A percentile compares a stretch with the other conserved stretches of the same genome.
These are phyloP conservation scores for Simplicillium aogashimaense DNA, from an alignment of 2,329 filamentous ascomycete genomes.

Conservation along the genomic window DNA sequence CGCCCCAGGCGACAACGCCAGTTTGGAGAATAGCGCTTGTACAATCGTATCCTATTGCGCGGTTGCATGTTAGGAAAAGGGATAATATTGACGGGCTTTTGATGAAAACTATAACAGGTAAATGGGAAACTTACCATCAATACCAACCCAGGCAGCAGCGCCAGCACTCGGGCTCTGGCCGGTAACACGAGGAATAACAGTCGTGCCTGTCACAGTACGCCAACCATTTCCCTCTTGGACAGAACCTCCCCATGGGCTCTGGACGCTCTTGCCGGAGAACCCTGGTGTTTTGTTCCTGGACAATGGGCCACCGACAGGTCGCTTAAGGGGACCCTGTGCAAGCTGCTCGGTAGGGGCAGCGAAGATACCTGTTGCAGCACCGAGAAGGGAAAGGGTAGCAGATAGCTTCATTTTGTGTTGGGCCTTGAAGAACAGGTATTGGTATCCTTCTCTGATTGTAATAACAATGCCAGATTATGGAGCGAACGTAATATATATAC, in stretches of 20 bases:
- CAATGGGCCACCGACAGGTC: background rate
- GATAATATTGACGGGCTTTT: too few relatives aligned
- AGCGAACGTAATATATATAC: too few relatives aligned
- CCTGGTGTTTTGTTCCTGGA: background rate
- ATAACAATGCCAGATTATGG: too few relatives aligned
- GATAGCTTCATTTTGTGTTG: slow-evolving; percentile 2
- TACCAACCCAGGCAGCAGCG: slow-evolving; percentile 6
- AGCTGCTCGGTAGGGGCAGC: background rate
- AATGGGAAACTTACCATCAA: slow-evolving; percentile 4
- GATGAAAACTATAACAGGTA: too few relatives aligned
- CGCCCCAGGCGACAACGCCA: slow-evolving; percentile 25
- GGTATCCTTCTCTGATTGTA: too few relatives aligned
- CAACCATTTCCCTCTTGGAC: slow-evolving; percentile 4
- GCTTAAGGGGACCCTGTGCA: background rate
- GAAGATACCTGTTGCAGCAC: background rate
- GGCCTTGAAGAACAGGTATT: too few relatives aligned
- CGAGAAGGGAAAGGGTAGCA: background rate
- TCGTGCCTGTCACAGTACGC: slow-evolving; percentile 1
- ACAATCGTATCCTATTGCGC: slow-evolving; percentile 11
- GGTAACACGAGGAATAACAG: background rate
- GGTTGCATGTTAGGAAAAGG: too few relatives aligned
- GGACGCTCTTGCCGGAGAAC: background rate
- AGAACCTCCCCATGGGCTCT: slow-evolving; percentile 1
- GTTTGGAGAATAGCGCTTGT: slow-evolving; percentile 24
- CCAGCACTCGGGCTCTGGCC: background rate